These are phyloP conservation scores for Coccinonectria pachysandricola DNA, from an alignment of 2,329 filamentous ascomycete genomes.

Conservation along the genomic window DNA sequence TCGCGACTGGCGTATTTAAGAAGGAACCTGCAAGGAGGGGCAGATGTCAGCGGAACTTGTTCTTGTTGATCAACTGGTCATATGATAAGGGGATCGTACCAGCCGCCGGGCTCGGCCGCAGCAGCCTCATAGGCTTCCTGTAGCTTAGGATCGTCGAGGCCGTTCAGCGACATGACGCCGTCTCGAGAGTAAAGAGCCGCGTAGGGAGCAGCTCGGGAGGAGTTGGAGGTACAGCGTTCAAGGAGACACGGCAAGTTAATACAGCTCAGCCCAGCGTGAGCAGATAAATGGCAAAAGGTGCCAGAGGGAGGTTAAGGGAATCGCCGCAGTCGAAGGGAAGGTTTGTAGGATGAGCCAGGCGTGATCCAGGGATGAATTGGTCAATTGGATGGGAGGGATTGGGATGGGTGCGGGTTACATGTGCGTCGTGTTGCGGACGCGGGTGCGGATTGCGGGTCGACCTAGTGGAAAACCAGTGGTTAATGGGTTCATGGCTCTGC, in stretches of 20 bases:
- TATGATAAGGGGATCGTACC: conserved; percentile 47
- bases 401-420: conserved; percentile 3
- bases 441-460: conserved; percentile 6
- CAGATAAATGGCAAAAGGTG: conserved; percentile 2
- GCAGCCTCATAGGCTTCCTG: conserved; percentile 77
- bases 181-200: no score
- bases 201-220: no score
- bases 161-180: conserved; percentile 84
- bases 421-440: neutral
- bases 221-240: no score
- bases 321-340: conserved; percentile 6
- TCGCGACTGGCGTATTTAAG: conserved; percentile 86
- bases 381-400: conserved; percentile 4
- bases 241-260: conserved; percentile 1
- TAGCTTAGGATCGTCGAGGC: conserved; percentile 71
- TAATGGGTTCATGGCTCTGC: no score
- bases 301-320: conserved; percentile 3
- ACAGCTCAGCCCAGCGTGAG: neutral
- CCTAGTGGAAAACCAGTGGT: no score
- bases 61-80: no score
- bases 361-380: conserved; percentile 7
- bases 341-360: no score
- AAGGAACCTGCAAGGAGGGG: conserved; percentile 60
- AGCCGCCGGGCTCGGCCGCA: conserved; percentile 78
- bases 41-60: conserved; percentile 10